Conservation (phyloP, 192 early-diverging fungal genomes). For the Jimgerdemannia lactiflua region DNA sequence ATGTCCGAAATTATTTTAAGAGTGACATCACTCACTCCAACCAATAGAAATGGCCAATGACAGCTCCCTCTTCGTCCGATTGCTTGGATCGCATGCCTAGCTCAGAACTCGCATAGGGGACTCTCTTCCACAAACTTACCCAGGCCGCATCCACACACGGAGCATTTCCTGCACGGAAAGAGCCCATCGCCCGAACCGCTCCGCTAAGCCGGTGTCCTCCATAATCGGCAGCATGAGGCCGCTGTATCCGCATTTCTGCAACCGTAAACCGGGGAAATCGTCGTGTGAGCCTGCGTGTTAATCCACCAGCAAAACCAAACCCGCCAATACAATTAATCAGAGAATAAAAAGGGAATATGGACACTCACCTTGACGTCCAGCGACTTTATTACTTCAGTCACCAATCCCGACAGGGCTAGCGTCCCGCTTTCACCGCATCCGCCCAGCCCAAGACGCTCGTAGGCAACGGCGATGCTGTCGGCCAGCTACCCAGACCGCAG, state of each 20-base stretch:
- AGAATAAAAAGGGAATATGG: too few species aligned
- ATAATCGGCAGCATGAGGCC: slow-evolving; percentile 19
- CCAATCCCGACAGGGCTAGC: slow-evolving; percentile 9
- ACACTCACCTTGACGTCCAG: slow-evolving; percentile 6
- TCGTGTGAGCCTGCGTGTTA: too few species aligned
- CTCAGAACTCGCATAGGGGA: too few species aligned
- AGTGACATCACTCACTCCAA: too few species aligned
- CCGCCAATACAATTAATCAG: too few species aligned
- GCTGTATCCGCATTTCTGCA: slow-evolving; percentile 13
- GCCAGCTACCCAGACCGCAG: slow-evolving; percentile 1
- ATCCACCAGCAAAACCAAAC: too few species aligned
- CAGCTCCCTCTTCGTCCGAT: too few species aligned
- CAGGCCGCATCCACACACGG: slow-evolving; percentile 17
- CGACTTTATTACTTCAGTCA: slow-evolving; percentile 9
- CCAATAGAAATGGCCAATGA: too few species aligned
- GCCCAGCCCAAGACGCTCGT: slow-evolving; percentile 1
- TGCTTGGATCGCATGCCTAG: too few species aligned
- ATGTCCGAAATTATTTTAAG: too few species aligned
- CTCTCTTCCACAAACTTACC: slow-evolving; percentile 5
- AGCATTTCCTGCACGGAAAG: slow-evolving; percentile 4
- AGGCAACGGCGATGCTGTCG: slow-evolving; percentile 5
- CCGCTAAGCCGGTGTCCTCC: slow-evolving; percentile 13
- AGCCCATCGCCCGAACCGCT: slow-evolving; percentile 1
- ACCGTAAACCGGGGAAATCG: too few species aligned
- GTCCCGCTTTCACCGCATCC: slow-evolving; percentile 13